A percentile compares a stretch with the other conserved stretches of the same genome.
Evolutionary conservation across 164 flowering plant genomes (phyloP).

Genomic region (Magnolia sinica): DNA sequence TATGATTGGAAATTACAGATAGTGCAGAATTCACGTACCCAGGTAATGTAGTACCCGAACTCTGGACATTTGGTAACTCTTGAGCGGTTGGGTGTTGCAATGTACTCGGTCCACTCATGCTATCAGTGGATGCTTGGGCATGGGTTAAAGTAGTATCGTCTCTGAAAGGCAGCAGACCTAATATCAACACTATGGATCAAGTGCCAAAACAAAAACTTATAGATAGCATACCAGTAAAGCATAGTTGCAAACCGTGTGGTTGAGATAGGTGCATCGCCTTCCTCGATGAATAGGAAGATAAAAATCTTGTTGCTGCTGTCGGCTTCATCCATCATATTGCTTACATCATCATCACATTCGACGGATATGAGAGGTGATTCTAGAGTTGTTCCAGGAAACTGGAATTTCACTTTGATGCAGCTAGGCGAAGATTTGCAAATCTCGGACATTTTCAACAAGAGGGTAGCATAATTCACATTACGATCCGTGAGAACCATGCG

Average conservation of each 20-base stretch:
- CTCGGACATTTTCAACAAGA: not conserved
- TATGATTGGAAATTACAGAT: no score
- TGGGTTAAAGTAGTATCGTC: not conserved
- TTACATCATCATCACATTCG: not conserved
- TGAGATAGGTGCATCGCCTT: not conserved
- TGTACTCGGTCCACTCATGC: not conserved
- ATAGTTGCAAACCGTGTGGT: not conserved
- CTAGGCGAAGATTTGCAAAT: not conserved
- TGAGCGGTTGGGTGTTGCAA: not conserved
- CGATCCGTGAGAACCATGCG: not conserved
- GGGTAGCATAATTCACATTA: not conserved
- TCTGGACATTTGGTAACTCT: not conserved
- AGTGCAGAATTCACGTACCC: not conserved
- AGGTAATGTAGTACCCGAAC: not conserved
- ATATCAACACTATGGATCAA: no score
- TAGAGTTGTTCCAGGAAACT: not conserved
- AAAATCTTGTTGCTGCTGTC: not conserved
- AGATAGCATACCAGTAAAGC: not conserved
- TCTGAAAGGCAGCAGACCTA: not conserved
- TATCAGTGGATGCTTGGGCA: not conserved
- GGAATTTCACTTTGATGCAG: not conserved
- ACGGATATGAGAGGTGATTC: not conserved
- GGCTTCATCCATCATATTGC: not conserved
- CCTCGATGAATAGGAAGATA: not conserved
- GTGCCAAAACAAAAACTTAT: not conserved